Percentiles rank a stretch among this genome's conserved stretches.
phyloP scores from a whole-genome alignment of 2,329 filamentous ascomycete species.

The Sporothrix humicola region DNA sequence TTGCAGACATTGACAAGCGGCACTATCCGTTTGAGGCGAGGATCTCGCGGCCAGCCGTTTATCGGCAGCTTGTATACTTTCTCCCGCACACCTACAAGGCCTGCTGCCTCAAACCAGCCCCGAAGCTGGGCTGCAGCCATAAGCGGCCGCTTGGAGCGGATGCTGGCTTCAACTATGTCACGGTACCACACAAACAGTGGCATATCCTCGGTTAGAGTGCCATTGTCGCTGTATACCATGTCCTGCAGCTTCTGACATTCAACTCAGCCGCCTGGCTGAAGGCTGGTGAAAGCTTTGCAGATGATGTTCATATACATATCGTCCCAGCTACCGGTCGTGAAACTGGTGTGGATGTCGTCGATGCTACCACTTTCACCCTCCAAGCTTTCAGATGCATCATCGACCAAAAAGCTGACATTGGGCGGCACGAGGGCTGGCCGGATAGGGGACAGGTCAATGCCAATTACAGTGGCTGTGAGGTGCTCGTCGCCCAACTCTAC shows the following conservation, averaged over 20 bases:
- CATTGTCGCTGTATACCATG: slow-evolving; percentile 41
- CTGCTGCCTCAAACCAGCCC: slow-evolving; percentile 41
- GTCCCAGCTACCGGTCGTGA: slow-evolving; percentile 57
- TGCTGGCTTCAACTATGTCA: slow-evolving; percentile 34
- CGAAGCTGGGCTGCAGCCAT: slow-evolving; percentile 38
- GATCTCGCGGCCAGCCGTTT: slow-evolving; percentile 45
- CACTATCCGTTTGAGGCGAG: slow-evolving; percentile 46
- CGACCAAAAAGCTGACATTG: too few relatives aligned
- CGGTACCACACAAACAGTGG: slow-evolving; percentile 39
- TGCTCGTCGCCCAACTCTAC: too few relatives aligned
- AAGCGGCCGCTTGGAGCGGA: slow-evolving; percentile 38
- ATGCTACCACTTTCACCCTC: too few relatives aligned
- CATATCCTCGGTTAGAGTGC: slow-evolving; percentile 38
- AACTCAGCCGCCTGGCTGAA: slow-evolving; percentile 60
- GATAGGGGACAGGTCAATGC: too few relatives aligned
- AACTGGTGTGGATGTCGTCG: slow-evolving; percentile 61
- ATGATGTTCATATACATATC: slow-evolving; percentile 59
- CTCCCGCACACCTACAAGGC: slow-evolving; percentile 45
- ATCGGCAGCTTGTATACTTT: slow-evolving; percentile 44
- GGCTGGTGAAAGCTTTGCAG: slow-evolving; percentile 55
- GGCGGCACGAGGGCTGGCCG: too few relatives aligned
- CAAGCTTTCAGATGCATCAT: too few relatives aligned
- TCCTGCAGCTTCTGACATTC: slow-evolving; percentile 58
- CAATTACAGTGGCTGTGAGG: too few relatives aligned
- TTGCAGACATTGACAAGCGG: slow-evolving; percentile 56